Percentiles rank a stretch among this genome's conserved stretches.
Conservation (phyloP, 768 basidiomycete species). For the Podaxis carcinomalis region DNA sequence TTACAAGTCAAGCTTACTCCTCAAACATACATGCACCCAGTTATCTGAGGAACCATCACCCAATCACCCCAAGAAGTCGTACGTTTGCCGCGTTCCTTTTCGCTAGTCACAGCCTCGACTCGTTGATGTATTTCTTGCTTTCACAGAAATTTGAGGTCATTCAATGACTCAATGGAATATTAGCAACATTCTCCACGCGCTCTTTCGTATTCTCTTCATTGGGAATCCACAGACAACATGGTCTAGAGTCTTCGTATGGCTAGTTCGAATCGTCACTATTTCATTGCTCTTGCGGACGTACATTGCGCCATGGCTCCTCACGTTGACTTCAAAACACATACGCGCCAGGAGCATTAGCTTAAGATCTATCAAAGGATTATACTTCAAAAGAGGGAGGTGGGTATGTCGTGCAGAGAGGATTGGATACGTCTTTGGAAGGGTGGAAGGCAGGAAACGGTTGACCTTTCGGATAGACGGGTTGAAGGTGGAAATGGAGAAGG, state of each 20-base stretch:
- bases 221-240: constrained; percentile 27
- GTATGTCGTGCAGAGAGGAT: constrained; percentile 68
- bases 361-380: constrained; percentile 74
- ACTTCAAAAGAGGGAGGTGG: constrained; percentile 50
- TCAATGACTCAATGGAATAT: constrained; percentile 9
- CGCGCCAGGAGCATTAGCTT: constrained; percentile 72
- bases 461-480: constrained; percentile 61
- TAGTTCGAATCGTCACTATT: constrained; percentile 47
- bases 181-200: background rate
- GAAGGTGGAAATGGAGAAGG: constrained; percentile 44
- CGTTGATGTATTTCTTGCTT: background rate
- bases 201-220: constrained; percentile 24
- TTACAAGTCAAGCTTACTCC: background rate
- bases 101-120: background rate
- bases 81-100: background rate
- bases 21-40: background rate
- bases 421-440: constrained; percentile 51
- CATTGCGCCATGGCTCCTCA: constrained; percentile 60
- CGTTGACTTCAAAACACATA: constrained; percentile 56
- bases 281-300: constrained; percentile 62
- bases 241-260: constrained; percentile 45
- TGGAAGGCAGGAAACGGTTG: constrained; percentile 50
- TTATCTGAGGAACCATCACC: background rate
- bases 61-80: background rate
- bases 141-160: background rate